A percentile compares a stretch with the other conserved stretches of the same genome.
phyloP scores from a whole-genome alignment of 257 asterid genomes.

The Solanum peruvianum region DNA sequence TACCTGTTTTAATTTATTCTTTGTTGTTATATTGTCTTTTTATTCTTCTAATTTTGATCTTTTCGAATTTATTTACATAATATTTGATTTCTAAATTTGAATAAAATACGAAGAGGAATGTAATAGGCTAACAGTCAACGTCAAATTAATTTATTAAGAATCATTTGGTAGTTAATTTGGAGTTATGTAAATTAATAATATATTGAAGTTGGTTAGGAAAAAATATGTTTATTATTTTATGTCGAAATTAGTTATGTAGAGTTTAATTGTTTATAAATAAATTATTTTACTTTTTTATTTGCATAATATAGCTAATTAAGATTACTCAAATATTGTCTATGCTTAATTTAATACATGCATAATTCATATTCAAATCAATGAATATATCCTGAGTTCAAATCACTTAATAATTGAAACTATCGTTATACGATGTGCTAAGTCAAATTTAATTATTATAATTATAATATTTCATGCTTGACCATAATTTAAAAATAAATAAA shows the following conservation, averaged over 20 bases:
- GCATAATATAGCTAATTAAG: not conserved
- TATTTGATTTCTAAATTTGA: too few relatives aligned
- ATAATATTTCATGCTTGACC: not conserved
- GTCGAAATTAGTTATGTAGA: not conserved
- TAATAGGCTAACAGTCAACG: not conserved
- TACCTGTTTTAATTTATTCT: not conserved
- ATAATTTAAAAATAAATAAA: not conserved
- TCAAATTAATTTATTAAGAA: too few relatives aligned
- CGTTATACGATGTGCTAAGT: accelerated
- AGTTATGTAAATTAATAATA: not conserved
- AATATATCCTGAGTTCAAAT: not conserved
- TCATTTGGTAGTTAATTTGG: not conserved
- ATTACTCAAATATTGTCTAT: too few relatives aligned
- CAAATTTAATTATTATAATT: not conserved
- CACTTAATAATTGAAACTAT: accelerated
- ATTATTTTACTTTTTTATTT: too few relatives aligned
- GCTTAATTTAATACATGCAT: not conserved
- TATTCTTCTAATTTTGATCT: not conserved
- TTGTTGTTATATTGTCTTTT: not conserved
- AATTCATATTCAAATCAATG: not conserved
- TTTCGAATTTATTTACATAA: not conserved
- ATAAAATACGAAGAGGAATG: not conserved
- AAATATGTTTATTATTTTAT: too few relatives aligned
- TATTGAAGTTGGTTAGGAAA: too few relatives aligned
- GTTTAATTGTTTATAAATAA: too few relatives aligned